Base-by-base conservation (phyloP, 768 basidiomycete genomes). In the Mycena albidolilacea region DNA sequence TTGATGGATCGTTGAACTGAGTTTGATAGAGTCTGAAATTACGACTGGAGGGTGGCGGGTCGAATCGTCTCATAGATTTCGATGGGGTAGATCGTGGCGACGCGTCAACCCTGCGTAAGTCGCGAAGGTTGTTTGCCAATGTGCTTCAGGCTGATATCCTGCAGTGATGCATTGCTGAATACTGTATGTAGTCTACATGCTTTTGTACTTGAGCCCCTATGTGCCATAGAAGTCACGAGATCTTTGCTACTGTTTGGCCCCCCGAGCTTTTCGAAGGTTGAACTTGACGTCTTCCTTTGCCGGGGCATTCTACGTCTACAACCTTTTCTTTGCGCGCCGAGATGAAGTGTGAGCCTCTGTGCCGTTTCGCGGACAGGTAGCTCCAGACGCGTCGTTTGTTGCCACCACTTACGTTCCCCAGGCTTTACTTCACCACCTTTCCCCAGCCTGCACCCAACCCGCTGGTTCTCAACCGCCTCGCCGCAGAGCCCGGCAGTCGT, bases 341-440 rank as follows among this genome's bases (percentile, higher is more conserved):
- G 67, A 88, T 88, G 87, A 86, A 86, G 75, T 95, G 93, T 81
- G 94, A 94, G 84, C 93, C 94, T 8, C 83, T 95, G 64, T 93
- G 93, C 83, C 89, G 90, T 72, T 95, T 95, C 80, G 88, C 88
- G 77, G 93, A 95, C 78, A 93, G 94, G 94, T 91, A 77, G 10
- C 14, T 54, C 63, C 48, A 67, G 44, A 74, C 76, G 62, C 74
- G 61, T 66, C 67, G 52, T 30, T 52, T 41, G 65, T 71, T 72
- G 66, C 71, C 66, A 62, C 77, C 73, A 66, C 54, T 48, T 66
- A 66, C 59, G 19, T 39, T 57, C 41, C n/a, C 64, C 82, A 94
- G 95, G 82, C 88, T 97, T 54, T 96, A 91, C 85, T 97, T 96
- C 81, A 96, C 95, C 30, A 93, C 93, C n/a, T 96, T 96, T 78